Percentiles rank a stretch among this genome's conserved stretches.
These are phyloP conservation scores for Boletus pseudo-olivaceus DNA, from an alignment of 768 basidiomycete genomes.

Conservation along the genomic window DNA sequence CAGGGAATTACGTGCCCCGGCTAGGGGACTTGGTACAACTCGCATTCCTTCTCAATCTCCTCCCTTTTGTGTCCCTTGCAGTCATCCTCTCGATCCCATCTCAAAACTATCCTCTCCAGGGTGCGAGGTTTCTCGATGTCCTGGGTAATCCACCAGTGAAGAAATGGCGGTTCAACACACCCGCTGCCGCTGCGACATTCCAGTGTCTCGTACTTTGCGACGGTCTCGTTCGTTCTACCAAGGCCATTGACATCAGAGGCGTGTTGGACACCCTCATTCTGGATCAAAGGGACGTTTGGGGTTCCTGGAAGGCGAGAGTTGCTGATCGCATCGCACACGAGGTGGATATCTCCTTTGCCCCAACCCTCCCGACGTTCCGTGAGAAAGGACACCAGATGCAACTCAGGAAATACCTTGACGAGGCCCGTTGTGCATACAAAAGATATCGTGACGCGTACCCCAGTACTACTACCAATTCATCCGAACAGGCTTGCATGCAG, in stretches of 20 bases:
- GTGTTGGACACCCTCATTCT: not conserved
- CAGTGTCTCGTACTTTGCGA: not conserved
- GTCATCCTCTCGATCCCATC: no score
- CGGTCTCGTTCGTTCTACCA: not conserved
- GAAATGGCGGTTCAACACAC: not conserved
- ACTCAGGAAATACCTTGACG: no score
- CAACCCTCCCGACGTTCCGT: not conserved
- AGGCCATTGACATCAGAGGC: not conserved
- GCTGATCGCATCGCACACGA: constrained; percentile 1
- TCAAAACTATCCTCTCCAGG: not conserved
- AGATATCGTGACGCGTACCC: no score
- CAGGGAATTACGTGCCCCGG: no score
- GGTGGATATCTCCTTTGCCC: not conserved
- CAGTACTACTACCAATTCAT: no score
- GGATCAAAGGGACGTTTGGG: not conserved
- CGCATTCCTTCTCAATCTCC: no score
- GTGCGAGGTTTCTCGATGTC: not conserved
- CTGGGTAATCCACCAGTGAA: not conserved
- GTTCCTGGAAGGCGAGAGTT: not conserved
- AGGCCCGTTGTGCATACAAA: no score
- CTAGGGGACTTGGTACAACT: no score
- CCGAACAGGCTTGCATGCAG: no score
- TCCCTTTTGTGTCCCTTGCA: no score
- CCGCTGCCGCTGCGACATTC: not conserved
- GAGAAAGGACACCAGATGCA: not conserved